phyloP scores from a whole-genome alignment of 1,284 basidiomycete genomes.

The Farysia itapuensis region DNA sequence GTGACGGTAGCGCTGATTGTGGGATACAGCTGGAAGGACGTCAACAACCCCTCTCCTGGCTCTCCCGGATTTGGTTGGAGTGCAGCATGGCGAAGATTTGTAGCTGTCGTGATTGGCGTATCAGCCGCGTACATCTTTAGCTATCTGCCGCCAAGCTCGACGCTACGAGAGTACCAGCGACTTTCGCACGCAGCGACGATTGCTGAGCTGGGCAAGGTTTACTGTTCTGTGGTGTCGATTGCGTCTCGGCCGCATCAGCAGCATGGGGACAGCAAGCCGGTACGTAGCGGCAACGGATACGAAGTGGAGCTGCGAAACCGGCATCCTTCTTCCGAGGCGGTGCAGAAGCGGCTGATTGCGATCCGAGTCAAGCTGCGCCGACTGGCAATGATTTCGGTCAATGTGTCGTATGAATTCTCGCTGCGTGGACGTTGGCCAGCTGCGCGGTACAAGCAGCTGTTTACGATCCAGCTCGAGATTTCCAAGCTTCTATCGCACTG shows the following conservation, averaged over 20 bases:
- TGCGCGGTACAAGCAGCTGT: slow-evolving; percentile 45
- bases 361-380: slow-evolving; percentile 60
- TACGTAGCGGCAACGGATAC: slow-evolving; percentile 1
- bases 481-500: slow-evolving; percentile 66
- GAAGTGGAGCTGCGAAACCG: slow-evolving; percentile 4
- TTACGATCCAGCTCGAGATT: slow-evolving; percentile 40
- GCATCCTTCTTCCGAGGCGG: slow-evolving; percentile 19
- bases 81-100: slow-evolving; percentile 63
- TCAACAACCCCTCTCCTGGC: slow-evolving; percentile 36
- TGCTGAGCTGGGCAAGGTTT: slow-evolving; percentile 59
- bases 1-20: slow-evolving; percentile 66
- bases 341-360: slow-evolving; percentile 42
- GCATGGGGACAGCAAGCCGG: background rate
- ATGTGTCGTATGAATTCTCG: slow-evolving; percentile 59
- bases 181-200: slow-evolving; percentile 61
- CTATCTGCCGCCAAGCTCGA: slow-evolving; percentile 59
- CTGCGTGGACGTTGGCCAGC: slow-evolving; percentile 54
- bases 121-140: slow-evolving; percentile 52
- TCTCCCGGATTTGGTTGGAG: slow-evolving; percentile 61
- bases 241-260: slow-evolving; percentile 34
- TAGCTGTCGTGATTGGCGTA: slow-evolving; percentile 56
- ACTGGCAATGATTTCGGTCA: slow-evolving; percentile 59
- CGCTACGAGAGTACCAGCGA: slow-evolving; percentile 61
- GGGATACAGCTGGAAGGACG: slow-evolving; percentile 49
- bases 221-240: slow-evolving; percentile 61